These are phyloP conservation scores for Phytophthora agathidicida DNA, from an alignment of 352 stramenopile genomes.

Conservation along the genomic window DNA sequence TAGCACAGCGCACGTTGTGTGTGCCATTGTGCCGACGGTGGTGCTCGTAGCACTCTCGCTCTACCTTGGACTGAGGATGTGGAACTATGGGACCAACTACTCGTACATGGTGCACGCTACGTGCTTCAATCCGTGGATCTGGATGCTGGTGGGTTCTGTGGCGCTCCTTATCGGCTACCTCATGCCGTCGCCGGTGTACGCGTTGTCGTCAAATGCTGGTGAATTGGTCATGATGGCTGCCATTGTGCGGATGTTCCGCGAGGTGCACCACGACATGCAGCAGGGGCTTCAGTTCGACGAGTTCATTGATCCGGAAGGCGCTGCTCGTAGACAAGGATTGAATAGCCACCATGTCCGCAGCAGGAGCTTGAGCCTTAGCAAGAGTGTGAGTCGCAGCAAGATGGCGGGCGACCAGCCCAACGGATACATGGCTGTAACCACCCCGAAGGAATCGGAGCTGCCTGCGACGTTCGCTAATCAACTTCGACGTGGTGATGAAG, in stretches of 20 bases:
- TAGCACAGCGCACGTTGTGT: constrained; percentile 54
- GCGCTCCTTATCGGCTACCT: constrained; percentile 75
- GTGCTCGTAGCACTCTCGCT: constrained; percentile 73
- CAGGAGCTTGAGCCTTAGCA: constrained; percentile 26
- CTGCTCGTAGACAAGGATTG: constrained; percentile 13
- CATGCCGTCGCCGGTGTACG: constrained; percentile 75
- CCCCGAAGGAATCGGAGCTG: constrained; percentile 49
- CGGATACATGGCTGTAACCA: constrained; percentile 47
- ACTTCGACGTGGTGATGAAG: constrained; percentile 30
- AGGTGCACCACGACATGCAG: constrained; percentile 86
- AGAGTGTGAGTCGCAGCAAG: constrained; percentile 32
- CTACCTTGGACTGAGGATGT: constrained; percentile 77
- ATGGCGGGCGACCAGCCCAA: constrained; percentile 25
- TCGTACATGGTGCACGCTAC: constrained; percentile 86
- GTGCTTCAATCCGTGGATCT: constrained; percentile 90
- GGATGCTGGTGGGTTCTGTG: constrained; percentile 82
- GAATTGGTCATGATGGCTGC: constrained; percentile 82
- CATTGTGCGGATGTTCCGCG: constrained; percentile 86
- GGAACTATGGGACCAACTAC: constrained; percentile 89
- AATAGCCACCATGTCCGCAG: constrained; percentile 25
- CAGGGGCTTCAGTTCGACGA: constrained; percentile 74
- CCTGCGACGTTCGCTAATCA: constrained; percentile 50
- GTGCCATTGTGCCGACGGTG: constrained; percentile 67
- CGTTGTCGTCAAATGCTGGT: constrained; percentile 74
- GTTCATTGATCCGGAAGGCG: constrained; percentile 67